These are phyloP conservation scores for Udeniomyces megalosporus DNA, from an alignment of 768 basidiomycete species.

Conservation along the genomic window DNA sequence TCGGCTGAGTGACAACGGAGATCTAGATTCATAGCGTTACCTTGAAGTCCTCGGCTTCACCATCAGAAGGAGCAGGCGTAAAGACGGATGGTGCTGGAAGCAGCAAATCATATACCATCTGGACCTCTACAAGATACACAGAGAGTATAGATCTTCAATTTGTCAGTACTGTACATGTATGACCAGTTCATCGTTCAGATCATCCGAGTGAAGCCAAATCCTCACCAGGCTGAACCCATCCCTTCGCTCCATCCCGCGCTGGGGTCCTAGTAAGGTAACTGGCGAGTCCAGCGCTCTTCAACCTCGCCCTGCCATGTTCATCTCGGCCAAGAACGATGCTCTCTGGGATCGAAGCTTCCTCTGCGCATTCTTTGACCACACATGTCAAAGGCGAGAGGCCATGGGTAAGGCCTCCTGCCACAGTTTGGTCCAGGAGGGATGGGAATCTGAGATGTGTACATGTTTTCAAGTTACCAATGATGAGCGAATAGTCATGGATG, in stretches of 20 bases:
- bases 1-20: background rate
- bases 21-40: constrained; percentile 31
- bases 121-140: background rate
- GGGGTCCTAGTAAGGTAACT: background rate
- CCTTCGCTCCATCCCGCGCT: background rate
- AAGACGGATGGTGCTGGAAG: constrained; percentile 44
- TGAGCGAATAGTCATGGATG: no score
- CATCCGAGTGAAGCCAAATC: no score
- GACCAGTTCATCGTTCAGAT: no score
- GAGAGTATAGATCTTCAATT: background rate
- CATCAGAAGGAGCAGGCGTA: constrained; percentile 61
- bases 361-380: constrained; percentile 14
- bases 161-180: no score
- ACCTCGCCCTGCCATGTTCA: background rate
- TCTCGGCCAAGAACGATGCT: background rate
- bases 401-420: constrained; percentile 16
- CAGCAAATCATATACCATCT: constrained; percentile 63
- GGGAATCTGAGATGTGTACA: background rate
- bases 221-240: constrained; percentile 15
- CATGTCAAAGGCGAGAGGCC: constrained; percentile 1
- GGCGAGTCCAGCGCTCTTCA: constrained; percentile 4
- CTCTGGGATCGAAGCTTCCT: constrained; percentile 16
- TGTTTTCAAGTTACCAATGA: no score
- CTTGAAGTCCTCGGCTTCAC: constrained; percentile 87
- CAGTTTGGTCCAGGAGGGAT: constrained; percentile 14